Base-by-base conservation (phyloP, 106 monocot genomes). In the Triglochin maritima region DNA sequence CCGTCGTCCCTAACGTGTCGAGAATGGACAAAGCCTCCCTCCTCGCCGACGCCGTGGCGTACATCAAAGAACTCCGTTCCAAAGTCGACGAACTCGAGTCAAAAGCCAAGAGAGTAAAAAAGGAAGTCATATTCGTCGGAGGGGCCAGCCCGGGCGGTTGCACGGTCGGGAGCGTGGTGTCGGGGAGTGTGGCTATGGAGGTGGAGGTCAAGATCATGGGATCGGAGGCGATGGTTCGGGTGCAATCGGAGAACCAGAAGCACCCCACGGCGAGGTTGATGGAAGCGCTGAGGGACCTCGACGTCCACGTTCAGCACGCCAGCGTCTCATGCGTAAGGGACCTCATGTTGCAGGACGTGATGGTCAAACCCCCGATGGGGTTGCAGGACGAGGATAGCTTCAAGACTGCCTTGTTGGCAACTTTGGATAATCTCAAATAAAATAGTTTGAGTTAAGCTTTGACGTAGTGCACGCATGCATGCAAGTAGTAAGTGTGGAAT, bases 201-300 rank as follows among this genome's bases (percentile, higher is more conserved):
- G 6, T 73, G 55, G 81, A 81, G 68, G 72, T 81, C 55, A 81
- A 69, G 48, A 46, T 67, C 11, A 63, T 81, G 8, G 72, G 72
- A 9, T 8, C 59, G n/a, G 81, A 81, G 50, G 77, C 77, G 11
- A 15, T 81, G 44, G 72, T 81, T 58, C 49, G 68, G 49, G 63
- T 69, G 13, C 72, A 77, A 8, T 77, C 77, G 13, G 81, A 73
- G 69, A 77, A 81, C 16, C 13, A 49, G 42, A 13, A 43, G 52
- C 81, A 81, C 60, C 81, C 81, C 3, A 10, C 77, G 41, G 76
- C 81, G 15, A 68, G 51, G 77, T 64, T 81, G 46, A 81, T 81
- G 81, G 57, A 11, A 15, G 76, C 64, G n/a, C 64, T 81, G 59
- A 14, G 73, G 44, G 63, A 72, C 13, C 72, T 81, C 4, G 69